Base-by-base conservation (phyloP, 1,284 basidiomycete genomes). In the Porodaedalea pini region DNA sequence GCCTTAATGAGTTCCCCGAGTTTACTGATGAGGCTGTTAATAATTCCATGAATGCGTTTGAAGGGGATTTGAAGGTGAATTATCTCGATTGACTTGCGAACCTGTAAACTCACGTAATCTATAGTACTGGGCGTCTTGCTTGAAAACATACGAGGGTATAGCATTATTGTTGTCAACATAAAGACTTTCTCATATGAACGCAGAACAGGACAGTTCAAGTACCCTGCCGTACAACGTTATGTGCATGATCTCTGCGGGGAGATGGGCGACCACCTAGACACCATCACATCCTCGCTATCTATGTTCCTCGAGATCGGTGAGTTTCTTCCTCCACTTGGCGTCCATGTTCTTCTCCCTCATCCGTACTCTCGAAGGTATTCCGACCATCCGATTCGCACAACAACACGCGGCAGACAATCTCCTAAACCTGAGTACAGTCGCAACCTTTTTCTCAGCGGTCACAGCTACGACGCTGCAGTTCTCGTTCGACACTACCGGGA, bases 391-490 rank as follows among this genome's bases (percentile, higher is more conserved):
- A 41, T 87, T 86, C 63, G 83, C 83, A 0, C 86, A 90, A 68
- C 82, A 85, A 61, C 86, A 88, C 63, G 84, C 79, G 3, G 84
- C 85, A 7, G 75, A 73, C 61, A 88, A 86, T 61, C 73, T 89
- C 3, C 77, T 87, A 34, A 88, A 87, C 36, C 56, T 69, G 50
- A 56, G 43, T 21, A 59, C 58, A 27, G 83, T 88, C 8, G 86
- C 86, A 34, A 90, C 86, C 51, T 88, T 90, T 71, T 88, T 90
- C 70, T 85, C 83, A 27, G 86, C 84, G 19, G 86, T 89, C 59
- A 88, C 86, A 1, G 86, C 84, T 23, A 85, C 83, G 3, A 86
- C 83, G 0, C 69, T 88, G 62, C 86, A 88, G 64, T 86, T 83
- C 64, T 86, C 86, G 1, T 85, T 76, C 63, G 70, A 74, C 17